These are phyloP conservation scores for Fonsecaea erecta DNA, from an alignment of 2,329 filamentous ascomycete species.

Conservation along the genomic window DNA sequence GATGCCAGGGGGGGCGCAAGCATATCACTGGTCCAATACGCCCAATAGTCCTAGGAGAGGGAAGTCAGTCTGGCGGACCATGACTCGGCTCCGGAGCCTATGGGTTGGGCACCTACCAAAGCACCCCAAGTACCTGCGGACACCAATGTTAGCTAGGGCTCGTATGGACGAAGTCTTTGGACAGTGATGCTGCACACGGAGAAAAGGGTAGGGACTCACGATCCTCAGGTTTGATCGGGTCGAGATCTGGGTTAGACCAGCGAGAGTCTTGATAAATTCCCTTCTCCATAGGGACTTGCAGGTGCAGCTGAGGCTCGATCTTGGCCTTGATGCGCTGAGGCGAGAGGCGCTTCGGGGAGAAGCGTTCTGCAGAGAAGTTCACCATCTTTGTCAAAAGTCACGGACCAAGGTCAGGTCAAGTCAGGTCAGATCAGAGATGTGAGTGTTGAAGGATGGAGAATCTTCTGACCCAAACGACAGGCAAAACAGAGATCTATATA, in stretches of 20 bases:
- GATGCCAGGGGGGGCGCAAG: conserved; percentile 49
- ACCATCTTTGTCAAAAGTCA: conserved; percentile 20
- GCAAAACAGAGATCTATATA: conserved; percentile 26
- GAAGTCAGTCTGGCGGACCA: conserved; percentile 1
- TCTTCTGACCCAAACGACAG: background rate
- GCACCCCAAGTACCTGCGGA: conserved; percentile 48
- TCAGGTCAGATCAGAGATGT: background rate
- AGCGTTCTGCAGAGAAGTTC: conserved; percentile 27
- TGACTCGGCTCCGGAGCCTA: too few species aligned
- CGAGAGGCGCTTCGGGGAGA: conserved; percentile 37
- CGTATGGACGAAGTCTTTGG: background rate
- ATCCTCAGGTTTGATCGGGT: conserved; percentile 48
- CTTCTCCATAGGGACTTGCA: conserved; percentile 46
- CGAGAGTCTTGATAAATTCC: conserved; percentile 47
- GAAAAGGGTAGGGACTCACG: conserved; percentile 38
- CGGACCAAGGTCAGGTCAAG: background rate
- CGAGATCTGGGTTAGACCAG: conserved; percentile 56
- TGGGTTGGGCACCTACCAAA: conserved; percentile 34
- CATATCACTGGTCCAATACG: conserved; percentile 57
- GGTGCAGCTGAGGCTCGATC: conserved; percentile 46
- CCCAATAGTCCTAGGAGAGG: conserved; percentile 31
- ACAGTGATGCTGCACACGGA: background rate
- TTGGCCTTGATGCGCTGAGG: conserved; percentile 44
- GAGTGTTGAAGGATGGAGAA: conserved; percentile 10
- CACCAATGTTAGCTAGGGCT: background rate